Percentiles rank a stretch among this genome's conserved stretches.
Evolutionary conservation across 2,329 filamentous ascomycete species (phyloP).

Genomic region (Arthrinium puccinioides): DNA sequence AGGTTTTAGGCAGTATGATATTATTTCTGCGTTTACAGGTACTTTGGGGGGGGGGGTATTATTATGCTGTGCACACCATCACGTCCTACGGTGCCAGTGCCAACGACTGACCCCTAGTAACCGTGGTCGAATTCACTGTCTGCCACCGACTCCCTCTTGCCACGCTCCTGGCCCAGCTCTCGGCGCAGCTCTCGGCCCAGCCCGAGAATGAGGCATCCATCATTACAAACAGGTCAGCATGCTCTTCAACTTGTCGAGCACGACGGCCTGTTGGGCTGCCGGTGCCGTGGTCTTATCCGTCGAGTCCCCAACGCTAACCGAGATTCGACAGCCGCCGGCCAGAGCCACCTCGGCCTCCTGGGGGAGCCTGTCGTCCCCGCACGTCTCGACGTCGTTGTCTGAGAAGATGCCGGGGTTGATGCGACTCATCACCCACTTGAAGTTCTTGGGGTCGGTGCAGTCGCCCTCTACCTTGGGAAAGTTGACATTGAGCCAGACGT

Average conservation of each 20-base stretch:
- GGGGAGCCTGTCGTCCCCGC: slow-evolving; percentile 47
- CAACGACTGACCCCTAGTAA: too few species aligned
- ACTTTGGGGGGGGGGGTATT: too few species aligned
- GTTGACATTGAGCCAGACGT: slow-evolving; percentile 63
- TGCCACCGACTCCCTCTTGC: too few species aligned
- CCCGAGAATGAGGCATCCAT: too few species aligned
- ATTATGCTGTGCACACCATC: too few species aligned
- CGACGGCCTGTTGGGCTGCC: slow-evolving; percentile 40
- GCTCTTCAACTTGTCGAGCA: slow-evolving; percentile 40
- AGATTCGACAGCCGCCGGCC: slow-evolving; percentile 49
- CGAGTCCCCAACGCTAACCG: slow-evolving; percentile 56
- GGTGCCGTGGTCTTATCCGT: slow-evolving; percentile 52
- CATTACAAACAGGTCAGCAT: slow-evolving; percentile 42
- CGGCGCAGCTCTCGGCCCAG: too few species aligned
- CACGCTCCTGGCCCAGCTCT: too few species aligned
- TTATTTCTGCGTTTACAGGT: too few species aligned
- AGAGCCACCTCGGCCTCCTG: slow-evolving; percentile 48
- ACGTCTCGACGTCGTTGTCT: slow-evolving; percentile 48
- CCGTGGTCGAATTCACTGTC: too few species aligned
- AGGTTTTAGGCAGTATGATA: too few species aligned
- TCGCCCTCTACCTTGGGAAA: slow-evolving; percentile 45
- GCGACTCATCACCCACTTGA: slow-evolving; percentile 57
- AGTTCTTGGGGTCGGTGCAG: slow-evolving; percentile 46
- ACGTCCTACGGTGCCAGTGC: too few species aligned
- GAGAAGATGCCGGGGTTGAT: slow-evolving; percentile 50